Conservation (phyloP, 2,329 filamentous ascomycete species). For the Neospermospora avenae region DNA sequence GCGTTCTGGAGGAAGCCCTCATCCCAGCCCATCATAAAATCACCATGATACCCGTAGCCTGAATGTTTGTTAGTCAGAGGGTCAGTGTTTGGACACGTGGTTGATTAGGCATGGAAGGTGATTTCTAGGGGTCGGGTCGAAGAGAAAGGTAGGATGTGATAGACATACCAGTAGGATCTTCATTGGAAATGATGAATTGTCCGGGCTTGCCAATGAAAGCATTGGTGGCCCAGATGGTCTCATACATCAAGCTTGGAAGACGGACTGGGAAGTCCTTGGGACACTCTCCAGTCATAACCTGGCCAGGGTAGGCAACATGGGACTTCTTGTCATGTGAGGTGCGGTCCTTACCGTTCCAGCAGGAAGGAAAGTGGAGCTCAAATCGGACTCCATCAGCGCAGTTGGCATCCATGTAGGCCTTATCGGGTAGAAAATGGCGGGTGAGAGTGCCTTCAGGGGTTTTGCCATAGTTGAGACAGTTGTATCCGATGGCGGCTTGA, state of each 20-base stretch:
- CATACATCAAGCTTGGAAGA: constrained; percentile 74
- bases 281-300: constrained; percentile 74
- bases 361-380: constrained; percentile 85
- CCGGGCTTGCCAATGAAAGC: constrained; percentile 61
- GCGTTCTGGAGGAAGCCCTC: constrained; percentile 64
- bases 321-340: constrained; percentile 52
- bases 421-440: constrained; percentile 79
- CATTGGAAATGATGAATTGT: constrained; percentile 72
- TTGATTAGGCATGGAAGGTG: no score
- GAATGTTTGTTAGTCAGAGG: constrained; percentile 10
- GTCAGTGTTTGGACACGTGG: no score
- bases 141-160: not conserved
- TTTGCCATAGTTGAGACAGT: constrained; percentile 80
- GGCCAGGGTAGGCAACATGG: constrained; percentile 74
- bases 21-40: constrained; percentile 81
- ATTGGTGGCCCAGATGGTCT: constrained; percentile 78
- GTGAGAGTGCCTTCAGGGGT: constrained; percentile 58
- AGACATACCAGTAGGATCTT: constrained; percentile 66
- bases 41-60: constrained; percentile 75
- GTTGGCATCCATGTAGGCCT: constrained; percentile 73
- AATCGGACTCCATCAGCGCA: constrained; percentile 79
- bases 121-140: not conserved
- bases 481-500: constrained; percentile 88
- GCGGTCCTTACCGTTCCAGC: constrained; percentile 73
- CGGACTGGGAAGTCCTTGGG: constrained; percentile 65